Conservation (phyloP, 2,329 filamentous ascomycete species). For the Keithomyces neogunnii region DNA sequence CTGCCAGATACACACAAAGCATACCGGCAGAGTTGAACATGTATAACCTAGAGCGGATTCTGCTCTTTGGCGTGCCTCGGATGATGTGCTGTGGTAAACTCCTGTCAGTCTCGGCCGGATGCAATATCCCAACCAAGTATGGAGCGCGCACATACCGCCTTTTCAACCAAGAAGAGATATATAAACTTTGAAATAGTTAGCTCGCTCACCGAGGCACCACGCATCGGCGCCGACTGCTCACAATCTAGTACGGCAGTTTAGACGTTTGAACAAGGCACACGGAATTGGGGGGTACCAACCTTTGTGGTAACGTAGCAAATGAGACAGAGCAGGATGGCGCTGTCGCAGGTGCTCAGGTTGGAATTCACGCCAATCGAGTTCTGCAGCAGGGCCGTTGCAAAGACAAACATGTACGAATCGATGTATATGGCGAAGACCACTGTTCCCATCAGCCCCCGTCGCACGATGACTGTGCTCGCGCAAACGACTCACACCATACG, state of each 20-base stretch:
- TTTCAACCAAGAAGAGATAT: constrained; percentile 59
- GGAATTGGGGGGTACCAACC: constrained; percentile 23
- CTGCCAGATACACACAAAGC: constrained; percentile 33
- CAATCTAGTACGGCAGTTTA: constrained; percentile 18
- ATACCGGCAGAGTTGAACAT: constrained; percentile 54
- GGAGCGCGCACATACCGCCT: constrained; percentile 36
- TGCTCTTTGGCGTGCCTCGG: constrained; percentile 38
- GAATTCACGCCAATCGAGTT: constrained; percentile 48
- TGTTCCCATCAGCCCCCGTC: constrained; percentile 18
- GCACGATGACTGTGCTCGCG: not conserved
- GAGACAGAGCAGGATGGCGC: constrained; percentile 52
- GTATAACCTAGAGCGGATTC: constrained; percentile 50
- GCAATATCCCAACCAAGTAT: not conserved
- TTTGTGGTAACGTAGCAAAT: constrained; percentile 56
- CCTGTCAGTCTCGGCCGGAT: constrained; percentile 3
- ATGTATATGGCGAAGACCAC: constrained; percentile 52
- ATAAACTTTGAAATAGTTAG: constrained; percentile 32
- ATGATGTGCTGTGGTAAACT: constrained; percentile 41
- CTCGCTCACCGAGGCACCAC: not conserved
- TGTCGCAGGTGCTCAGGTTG: constrained; percentile 41
- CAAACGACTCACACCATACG: constrained; percentile 30
- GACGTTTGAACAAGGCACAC: not conserved
- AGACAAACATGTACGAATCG: constrained; percentile 53
- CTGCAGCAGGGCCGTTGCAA: constrained; percentile 47
- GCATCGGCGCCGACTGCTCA: constrained; percentile 11